These are phyloP conservation scores for Sporothrix dimorphospora DNA, from an alignment of 2,329 filamentous ascomycete genomes.

Conservation along the genomic window DNA sequence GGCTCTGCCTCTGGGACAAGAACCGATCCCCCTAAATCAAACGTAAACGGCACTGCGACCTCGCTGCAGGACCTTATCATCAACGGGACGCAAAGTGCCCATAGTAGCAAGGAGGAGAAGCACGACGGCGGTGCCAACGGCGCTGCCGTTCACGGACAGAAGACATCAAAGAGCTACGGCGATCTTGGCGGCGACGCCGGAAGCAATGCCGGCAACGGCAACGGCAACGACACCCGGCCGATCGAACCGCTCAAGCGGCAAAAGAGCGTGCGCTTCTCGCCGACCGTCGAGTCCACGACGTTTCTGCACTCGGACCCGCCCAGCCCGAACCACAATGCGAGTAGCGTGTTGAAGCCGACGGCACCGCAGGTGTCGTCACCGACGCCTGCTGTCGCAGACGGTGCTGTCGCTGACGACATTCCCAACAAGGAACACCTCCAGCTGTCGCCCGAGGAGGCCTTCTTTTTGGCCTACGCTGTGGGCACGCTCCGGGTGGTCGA, in stretches of 20 bases:
- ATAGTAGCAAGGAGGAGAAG: not conserved
- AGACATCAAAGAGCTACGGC: too few species aligned
- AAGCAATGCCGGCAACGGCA: too few species aligned
- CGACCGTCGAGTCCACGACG: constrained; percentile 66
- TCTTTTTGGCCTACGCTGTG: constrained; percentile 83
- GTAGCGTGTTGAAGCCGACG: not conserved
- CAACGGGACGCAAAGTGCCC: constrained; percentile 3
- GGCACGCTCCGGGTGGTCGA: constrained; percentile 70
- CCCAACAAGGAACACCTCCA: constrained; percentile 81
- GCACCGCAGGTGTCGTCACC: not conserved
- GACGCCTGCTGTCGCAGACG: not conserved
- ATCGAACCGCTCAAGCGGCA: constrained; percentile 44
- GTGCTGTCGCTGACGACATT: constrained; percentile 37
- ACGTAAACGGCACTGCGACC: constrained; percentile 1
- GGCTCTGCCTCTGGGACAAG: not conserved
- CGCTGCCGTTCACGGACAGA: not conserved
- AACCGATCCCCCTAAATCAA: not conserved
- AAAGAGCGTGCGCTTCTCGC: constrained; percentile 73
- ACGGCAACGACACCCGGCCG: not conserved
- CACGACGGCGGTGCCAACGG: not conserved
- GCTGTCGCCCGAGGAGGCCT: constrained; percentile 84
- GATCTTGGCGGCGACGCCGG: too few species aligned
- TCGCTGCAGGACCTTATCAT: not conserved
- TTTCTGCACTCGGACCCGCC: constrained; percentile 58
- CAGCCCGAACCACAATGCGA: constrained; percentile 43